Evolutionary conservation across 1,284 basidiomycete species (phyloP), one percentile per base, ranked within the genome.

Genomic region (Apiotrichum akiyoshidainum): DNA sequence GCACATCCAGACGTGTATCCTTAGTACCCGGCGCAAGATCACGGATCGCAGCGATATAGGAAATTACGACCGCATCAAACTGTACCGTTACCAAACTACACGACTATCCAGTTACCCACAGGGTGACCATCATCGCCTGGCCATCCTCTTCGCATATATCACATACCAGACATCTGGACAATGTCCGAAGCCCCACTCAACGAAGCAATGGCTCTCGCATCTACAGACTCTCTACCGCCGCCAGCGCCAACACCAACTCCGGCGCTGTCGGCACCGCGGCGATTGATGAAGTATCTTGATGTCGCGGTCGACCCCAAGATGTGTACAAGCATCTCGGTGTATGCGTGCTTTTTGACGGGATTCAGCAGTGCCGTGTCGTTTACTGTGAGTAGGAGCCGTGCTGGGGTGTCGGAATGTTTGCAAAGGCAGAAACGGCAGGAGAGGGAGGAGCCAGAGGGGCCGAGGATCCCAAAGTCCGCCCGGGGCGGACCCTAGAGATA

Each of bases 331-430:
- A 86, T 87, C 11, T 80, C 90, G 49, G 82, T 86, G 2, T 84
- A 82, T 6, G 91, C 85, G 72, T 91, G 89, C 75, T 90, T 92
- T 76, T 86, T 92, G 84, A 92, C 89, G 0, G 90, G 90, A 0
- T 89, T 85, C 77, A 86, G 89, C 83, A 88, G 69, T 65, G 82
- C 85, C 1, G 80, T 90, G 16, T 85, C 85, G 1, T 92, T 91
- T 79, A 85, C 87, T 47, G 72, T 66, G 35, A 57, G 63, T 59
- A 6, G 1, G 9, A 8, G 12, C 19, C 11, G n/a, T 22, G 21
- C n/a, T 6, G 37, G n/a, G n/a, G n/a, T 17, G 46, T 1, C 6
- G 21, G 13, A 8, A 31, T 31, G 4, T 31, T 31, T 31, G 26
- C 7, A 7, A 16, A 16, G 16, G 37, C 5, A 39, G 12, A 39